Conservation (phyloP, 768 basidiomycete species). For the Tulasnella sp. region DNA sequence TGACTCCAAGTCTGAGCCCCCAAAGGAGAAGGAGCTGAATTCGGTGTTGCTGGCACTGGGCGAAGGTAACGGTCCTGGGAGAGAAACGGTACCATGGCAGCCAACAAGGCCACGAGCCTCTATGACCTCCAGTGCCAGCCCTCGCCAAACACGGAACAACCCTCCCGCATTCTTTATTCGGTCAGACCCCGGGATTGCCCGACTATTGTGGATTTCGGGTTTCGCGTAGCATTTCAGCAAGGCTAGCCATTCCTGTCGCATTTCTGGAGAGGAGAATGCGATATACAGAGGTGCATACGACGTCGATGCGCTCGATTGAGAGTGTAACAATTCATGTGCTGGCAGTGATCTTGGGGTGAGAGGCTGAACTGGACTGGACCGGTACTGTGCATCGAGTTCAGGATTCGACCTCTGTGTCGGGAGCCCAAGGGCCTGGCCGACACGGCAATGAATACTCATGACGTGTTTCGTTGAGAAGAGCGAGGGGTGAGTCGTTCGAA, state of each 20-base stretch:
- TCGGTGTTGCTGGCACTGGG: neutral
- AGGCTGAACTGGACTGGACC: neutral
- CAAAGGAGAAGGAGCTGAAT: neutral
- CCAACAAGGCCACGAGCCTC: conserved; percentile 38
- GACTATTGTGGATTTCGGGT: conserved; percentile 60
- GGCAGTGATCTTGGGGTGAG: neutral
- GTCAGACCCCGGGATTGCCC: conserved; percentile 34
- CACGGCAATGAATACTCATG: conserved; percentile 52
- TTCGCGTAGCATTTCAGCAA: conserved; percentile 71
- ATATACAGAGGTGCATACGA: conserved; percentile 61
- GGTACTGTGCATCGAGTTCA: conserved; percentile 6
- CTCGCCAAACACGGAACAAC: conserved; percentile 80
- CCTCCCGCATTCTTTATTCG: conserved; percentile 41
- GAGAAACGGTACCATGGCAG: conserved; percentile 1
- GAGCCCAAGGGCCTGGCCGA: neutral
- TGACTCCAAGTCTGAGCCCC: conserved; percentile 11
- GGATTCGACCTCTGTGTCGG: neutral
- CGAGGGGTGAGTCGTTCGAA: conserved; percentile 64
- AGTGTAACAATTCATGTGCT: neutral
- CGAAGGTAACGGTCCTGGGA: neutral
- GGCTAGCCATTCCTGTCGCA: conserved; percentile 64
- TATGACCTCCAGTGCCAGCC: conserved; percentile 59
- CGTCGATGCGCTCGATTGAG: conserved; percentile 38
- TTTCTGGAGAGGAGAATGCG: conserved; percentile 54
- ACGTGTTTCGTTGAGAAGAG: conserved; percentile 69